Percentiles rank a stretch among this genome's conserved stretches.
phyloP scores from a whole-genome alignment of 495 filamentous ascomycete genomes.

The Astrocystis sublimbata region DNA sequence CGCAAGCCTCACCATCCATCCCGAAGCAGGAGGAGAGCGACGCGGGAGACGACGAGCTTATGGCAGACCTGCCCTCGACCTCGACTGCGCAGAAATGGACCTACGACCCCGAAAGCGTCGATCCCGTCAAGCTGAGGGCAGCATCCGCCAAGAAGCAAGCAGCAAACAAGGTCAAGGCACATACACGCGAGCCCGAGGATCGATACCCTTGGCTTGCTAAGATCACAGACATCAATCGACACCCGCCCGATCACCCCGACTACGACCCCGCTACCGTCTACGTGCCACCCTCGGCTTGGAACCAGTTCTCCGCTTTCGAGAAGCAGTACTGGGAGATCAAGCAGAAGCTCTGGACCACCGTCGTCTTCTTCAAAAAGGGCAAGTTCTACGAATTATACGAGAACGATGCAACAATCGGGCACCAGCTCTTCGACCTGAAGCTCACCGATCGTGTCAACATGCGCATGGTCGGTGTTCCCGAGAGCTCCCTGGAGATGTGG shows the following conservation, averaged over 20 bases:
- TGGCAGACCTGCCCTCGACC: conserved; percentile 52
- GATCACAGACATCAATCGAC: conserved; percentile 75
- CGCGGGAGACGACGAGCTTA: conserved; percentile 50
- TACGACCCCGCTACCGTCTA: conserved; percentile 91
- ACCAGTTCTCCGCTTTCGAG: conserved; percentile 87
- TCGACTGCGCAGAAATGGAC: conserved; percentile 85
- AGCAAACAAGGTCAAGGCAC: conserved; percentile 70
- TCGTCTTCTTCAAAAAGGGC: conserved; percentile 99
- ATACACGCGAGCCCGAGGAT: conserved; percentile 74
- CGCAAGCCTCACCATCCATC: conserved; percentile 51
- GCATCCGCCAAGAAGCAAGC: conserved; percentile 45
- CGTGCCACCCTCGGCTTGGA: conserved; percentile 76
- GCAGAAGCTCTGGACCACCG: conserved; percentile 93
- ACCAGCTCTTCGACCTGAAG: conserved; percentile 96
- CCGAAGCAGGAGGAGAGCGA: conserved; percentile 26
- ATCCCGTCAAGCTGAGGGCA: conserved; percentile 56
- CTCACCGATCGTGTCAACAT: conserved; percentile 98
- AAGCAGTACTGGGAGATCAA: conserved; percentile 99
- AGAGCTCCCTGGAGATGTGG: conserved; percentile 88
- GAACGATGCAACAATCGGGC: conserved; percentile 95
- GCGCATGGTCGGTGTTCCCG: conserved; percentile 95
- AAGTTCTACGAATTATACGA: conserved; percentile 99
- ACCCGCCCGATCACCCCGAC: conserved; percentile 79
- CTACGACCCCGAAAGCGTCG: conserved; percentile 75
- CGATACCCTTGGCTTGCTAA: conserved; percentile 90